These are phyloP conservation scores for Phytophthora capsici DNA, from an alignment of 352 stramenopile genomes.

Conservation along the genomic window DNA sequence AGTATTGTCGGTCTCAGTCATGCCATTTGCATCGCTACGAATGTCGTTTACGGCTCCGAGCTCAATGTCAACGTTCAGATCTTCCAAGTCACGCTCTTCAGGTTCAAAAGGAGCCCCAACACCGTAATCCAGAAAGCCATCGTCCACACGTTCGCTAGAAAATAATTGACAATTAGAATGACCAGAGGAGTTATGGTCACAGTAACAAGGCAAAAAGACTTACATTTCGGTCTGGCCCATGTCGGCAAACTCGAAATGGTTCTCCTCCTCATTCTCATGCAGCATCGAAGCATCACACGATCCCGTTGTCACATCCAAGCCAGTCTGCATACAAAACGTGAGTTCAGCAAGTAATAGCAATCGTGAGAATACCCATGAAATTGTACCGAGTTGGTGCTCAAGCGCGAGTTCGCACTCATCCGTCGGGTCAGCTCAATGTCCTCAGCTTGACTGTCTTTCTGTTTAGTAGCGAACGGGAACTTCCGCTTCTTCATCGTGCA, in stretches of 20 bases:
- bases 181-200: background rate
- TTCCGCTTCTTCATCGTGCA: constrained; percentile 89
- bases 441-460: constrained; percentile 38
- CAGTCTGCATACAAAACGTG: constrained; percentile 23
- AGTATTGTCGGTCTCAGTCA: constrained; percentile 34
- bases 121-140: constrained; percentile 60
- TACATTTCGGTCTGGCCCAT: constrained; percentile 36
- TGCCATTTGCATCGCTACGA: constrained; percentile 63
- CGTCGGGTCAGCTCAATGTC: constrained; percentile 76
- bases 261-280: constrained; percentile 50
- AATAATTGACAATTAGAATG: constrained; percentile 12
- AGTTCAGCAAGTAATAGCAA: background rate
- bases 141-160: constrained; percentile 44
- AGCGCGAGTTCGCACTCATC: constrained; percentile 62
- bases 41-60: constrained; percentile 81
- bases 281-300: constrained; percentile 42
- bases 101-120: constrained; percentile 60
- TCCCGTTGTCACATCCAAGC: constrained; percentile 36
- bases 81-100: constrained; percentile 59
- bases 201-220: background rate
- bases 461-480: constrained; percentile 62
- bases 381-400: constrained; percentile 65
- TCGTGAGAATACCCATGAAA: background rate
- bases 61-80: constrained; percentile 84
- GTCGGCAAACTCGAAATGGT: constrained; percentile 50